Evolutionary conservation across 208 protist species (phyloP).

Genomic region (Crithidia expoeki): DNA sequence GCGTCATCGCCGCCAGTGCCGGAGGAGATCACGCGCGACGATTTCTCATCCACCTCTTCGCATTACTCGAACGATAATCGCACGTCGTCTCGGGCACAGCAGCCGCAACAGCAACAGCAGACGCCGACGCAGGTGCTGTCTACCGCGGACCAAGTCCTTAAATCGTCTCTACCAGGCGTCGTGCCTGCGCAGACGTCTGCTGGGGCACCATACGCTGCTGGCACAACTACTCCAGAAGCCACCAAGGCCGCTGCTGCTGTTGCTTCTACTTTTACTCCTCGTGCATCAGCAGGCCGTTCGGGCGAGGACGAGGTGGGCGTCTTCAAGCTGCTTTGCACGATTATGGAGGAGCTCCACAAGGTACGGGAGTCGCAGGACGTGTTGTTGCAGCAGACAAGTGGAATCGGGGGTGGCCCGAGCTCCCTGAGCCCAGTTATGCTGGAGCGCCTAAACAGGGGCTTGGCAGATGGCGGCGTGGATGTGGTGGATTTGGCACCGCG

Average conservation of each 20-base stretch:
- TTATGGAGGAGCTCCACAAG: slow-evolving; percentile 87
- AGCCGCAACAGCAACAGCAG: neutral
- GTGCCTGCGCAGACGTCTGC: neutral
- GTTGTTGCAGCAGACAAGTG: slow-evolving; percentile 36
- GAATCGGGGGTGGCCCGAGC: slow-evolving; percentile 9
- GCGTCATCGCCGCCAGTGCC: slow-evolving; percentile 2
- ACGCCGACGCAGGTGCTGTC: slow-evolving; percentile 22
- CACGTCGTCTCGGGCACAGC: neutral
- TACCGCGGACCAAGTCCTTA: slow-evolving; percentile 17
- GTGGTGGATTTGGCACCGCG: slow-evolving; percentile 75
- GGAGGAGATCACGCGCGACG: slow-evolving; percentile 28
- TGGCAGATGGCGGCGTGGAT: slow-evolving; percentile 55
- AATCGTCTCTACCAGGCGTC: neutral
- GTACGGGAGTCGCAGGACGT: slow-evolving; percentile 76
- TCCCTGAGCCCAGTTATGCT: slow-evolving; percentile 45
- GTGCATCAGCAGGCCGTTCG: neutral
- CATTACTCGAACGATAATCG: neutral
- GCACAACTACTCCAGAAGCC: neutral
- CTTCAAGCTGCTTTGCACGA: slow-evolving; percentile 82
- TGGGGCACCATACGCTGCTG: neutral
- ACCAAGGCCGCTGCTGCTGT: neutral
- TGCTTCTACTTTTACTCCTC: neutral
- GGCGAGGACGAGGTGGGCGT: slow-evolving; percentile 35
- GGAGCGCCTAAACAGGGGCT: slow-evolving; percentile 49
- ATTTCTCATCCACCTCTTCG: slow-evolving; percentile 8